phyloP scores from a whole-genome alignment of 257 asterid species.

The Thymus mandschuricus region DNA sequence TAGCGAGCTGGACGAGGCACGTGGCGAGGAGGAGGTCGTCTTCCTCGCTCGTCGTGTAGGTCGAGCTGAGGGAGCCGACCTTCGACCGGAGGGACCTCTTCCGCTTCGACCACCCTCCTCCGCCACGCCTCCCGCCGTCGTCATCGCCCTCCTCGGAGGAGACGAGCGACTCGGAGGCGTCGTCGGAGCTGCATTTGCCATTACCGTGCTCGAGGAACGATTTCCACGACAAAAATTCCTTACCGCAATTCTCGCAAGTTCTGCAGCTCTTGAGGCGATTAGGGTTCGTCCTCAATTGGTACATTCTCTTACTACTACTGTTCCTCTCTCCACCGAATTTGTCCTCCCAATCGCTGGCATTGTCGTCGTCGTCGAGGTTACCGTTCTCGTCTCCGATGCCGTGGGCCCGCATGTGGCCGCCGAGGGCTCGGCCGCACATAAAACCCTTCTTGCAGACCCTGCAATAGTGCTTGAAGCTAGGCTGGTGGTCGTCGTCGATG shows the following conservation, averaged over 20 bases:
- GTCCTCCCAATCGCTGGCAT: slow-evolving; percentile 74
- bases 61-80: slow-evolving; percentile 32
- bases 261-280: slow-evolving; percentile 72
- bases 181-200: slow-evolving; percentile 82
- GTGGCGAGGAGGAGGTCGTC: no score
- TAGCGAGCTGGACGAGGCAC: no score
- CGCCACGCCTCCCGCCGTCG: slow-evolving; percentile 29
- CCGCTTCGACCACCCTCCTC: slow-evolving; percentile 71
- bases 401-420: slow-evolving; percentile 98
- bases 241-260: slow-evolving; percentile 85
- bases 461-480: slow-evolving; percentile 74
- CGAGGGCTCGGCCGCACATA: slow-evolving; percentile 93
- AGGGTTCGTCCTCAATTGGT: slow-evolving; percentile 82
- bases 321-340: slow-evolving; percentile 40
- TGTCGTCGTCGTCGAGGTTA: slow-evolving; percentile 56
- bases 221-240: slow-evolving; percentile 91
- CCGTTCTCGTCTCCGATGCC: slow-evolving; percentile 64
- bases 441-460: slow-evolving; percentile 93
- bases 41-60: slow-evolving; percentile 31
- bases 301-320: slow-evolving; percentile 58
- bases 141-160: slow-evolving; percentile 56
- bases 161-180: slow-evolving; percentile 65
- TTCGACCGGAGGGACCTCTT: slow-evolving; percentile 77
- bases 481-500: slow-evolving; percentile 61
- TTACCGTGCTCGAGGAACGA: slow-evolving; percentile 91